Evolutionary conservation across 1,139 yeast genomes (phyloP).

Genomic region (Scheffersomyces insectosa): DNA sequence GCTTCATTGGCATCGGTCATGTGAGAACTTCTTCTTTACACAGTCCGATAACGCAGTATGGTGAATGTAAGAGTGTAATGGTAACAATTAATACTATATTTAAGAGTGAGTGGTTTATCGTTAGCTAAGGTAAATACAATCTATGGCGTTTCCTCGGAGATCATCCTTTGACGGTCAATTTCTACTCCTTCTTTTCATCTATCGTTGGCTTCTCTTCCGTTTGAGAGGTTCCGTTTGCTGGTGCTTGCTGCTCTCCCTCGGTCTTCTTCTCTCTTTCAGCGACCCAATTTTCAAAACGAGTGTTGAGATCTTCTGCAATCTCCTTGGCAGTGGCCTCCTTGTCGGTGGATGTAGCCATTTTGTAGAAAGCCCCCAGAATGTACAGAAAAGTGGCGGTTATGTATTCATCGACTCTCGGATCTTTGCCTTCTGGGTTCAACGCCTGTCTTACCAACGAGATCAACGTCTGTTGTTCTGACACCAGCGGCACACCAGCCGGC

Average conservation of each 20-base stretch:
- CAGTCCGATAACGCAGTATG: too few relatives aligned
- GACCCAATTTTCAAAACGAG: conserved; percentile 32
- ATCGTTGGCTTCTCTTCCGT: not conserved
- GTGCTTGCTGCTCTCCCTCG: conserved; percentile 6
- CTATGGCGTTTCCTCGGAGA: too few relatives aligned
- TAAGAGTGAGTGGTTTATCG: too few relatives aligned
- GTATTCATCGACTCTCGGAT: conserved; percentile 29
- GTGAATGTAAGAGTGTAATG: too few relatives aligned
- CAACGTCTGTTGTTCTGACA: conserved; percentile 17
- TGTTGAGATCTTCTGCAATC: conserved; percentile 38
- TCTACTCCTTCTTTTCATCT: not conserved
- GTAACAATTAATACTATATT: too few relatives aligned
- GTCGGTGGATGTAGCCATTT: conserved; percentile 33
- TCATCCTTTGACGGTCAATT: not conserved
- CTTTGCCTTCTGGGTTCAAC: conserved; percentile 31
- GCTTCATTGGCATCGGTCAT: too few relatives aligned
- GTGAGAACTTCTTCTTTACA: too few relatives aligned
- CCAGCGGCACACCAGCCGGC: too few relatives aligned
- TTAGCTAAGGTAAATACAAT: too few relatives aligned
- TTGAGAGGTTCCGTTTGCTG: not conserved
- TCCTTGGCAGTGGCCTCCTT: conserved; percentile 38
- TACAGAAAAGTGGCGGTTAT: conserved; percentile 32
- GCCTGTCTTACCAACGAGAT: conserved; percentile 18
- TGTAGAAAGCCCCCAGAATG: conserved; percentile 26
- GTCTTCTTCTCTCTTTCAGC: conserved; percentile 16